phyloP scores from a whole-genome alignment of 192 early-diverging fungal species.

The Rhizophagus sp. region DNA sequence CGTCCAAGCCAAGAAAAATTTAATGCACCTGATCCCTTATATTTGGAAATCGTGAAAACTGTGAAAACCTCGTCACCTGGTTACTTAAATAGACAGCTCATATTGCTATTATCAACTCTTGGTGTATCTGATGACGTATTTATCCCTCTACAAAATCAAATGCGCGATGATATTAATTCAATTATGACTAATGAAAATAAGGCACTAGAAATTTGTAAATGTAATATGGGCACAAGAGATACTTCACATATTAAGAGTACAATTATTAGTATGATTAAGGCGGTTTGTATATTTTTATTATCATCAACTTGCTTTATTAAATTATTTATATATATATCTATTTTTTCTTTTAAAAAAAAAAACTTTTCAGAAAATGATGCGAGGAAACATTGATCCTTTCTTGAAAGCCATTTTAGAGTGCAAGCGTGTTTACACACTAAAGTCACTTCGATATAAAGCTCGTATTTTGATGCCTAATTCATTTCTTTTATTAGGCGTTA shows the following conservation, averaged over 20 bases:
- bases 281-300: neutral
- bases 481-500: constrained; percentile 52
- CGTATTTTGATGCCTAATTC: constrained; percentile 54
- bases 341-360: neutral
- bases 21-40: constrained; percentile 38
- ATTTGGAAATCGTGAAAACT: constrained; percentile 59
- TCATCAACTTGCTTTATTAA: constrained; percentile 31
- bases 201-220: neutral
- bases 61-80: constrained; percentile 47
- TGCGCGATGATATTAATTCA: neutral
- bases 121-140: constrained; percentile 51
- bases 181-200: neutral
- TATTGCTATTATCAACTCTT: constrained; percentile 55
- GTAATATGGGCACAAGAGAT: neutral
- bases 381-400: constrained; percentile 41
- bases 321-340: constrained; percentile 14
- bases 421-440: constrained; percentile 44
- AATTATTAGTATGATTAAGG: constrained; percentile 12
- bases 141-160: neutral
- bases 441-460: constrained; percentile 49
- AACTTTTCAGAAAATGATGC: constrained; percentile 34
- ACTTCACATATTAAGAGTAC: neutral
- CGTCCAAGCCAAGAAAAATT: constrained; percentile 65
- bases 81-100: constrained; percentile 67
- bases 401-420: constrained; percentile 45